Evolutionary conservation across 2,329 filamentous ascomycete genomes (phyloP), one percentile per base, ranked within the genome.

Genomic region (Penicillium sp.): DNA sequence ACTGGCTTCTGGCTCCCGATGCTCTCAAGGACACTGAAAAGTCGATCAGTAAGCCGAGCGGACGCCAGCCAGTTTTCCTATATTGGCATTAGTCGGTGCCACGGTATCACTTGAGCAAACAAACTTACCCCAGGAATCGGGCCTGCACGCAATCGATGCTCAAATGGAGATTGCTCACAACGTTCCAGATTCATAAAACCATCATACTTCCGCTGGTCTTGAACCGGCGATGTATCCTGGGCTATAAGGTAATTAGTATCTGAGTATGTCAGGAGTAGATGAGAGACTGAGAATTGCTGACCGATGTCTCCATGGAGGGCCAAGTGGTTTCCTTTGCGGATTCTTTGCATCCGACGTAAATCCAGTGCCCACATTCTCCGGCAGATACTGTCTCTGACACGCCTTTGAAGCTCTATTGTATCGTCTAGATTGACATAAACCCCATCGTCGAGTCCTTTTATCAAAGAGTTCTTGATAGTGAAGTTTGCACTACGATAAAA

Each of bases 341-440:
- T 55, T 51, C 77, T 66, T 50, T 75, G 71, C 17, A 74, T 67
- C 35, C 74, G 75, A 40, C 74, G 69, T 33, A 71, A 69, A 50
- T 79, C 75, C 31, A 79, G 60, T 22, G 72, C 73, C 67, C 70
- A 78, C 65, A 78, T 71, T 41, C 69, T 73, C 46, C 73, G 71
- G 53, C 73, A 76, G 41, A 77, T 68, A 52, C 75, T 77, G 17
- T 72, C 63, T 22, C 66, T 70, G 42, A 78, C 62, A 33, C 67
- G 67, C 31, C 65, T 70, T 53, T 75, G 73, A 45, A 77, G 67
- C 10, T 75, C 69, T 48, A 77, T 75, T 22, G 72, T 71, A 28
- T 75, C 75, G 56, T 74, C 67, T n/a, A 76, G 69, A 58, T 77
- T 78, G 46, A 73, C 67, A 59, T 78, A 79, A 56, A 70, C 74